Percentiles rank a stretch among this genome's conserved stretches.
Conservation (phyloP, 139 green algal species). For the Ostreobium quekettii region DNA sequence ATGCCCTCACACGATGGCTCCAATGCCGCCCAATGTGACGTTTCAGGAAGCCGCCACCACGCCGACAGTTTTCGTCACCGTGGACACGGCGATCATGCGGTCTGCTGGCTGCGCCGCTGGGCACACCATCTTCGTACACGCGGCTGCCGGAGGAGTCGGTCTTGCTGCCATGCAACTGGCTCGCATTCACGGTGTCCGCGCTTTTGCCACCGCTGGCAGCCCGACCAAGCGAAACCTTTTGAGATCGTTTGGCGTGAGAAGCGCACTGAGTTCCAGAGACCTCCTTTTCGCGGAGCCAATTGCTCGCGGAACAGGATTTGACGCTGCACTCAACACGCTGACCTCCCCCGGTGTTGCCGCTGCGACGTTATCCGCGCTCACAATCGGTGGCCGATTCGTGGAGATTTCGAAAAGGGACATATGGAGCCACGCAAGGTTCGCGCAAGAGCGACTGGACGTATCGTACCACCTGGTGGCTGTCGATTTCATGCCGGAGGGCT, state of each 20-base stretch:
- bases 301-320: slow-evolving; percentile 15
- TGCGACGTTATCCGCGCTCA: slow-evolving; percentile 47
- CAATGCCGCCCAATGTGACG: slow-evolving; percentile 48
- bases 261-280: slow-evolving; percentile 18
- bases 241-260: slow-evolving; percentile 16
- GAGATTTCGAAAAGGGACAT: slow-evolving; percentile 89
- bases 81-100: slow-evolving; percentile 44
- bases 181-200: background rate
- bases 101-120: slow-evolving; percentile 19
- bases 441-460: slow-evolving; percentile 70
- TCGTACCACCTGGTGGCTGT: slow-evolving; percentile 65
- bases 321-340: slow-evolving; percentile 69
- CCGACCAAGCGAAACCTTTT: slow-evolving; percentile 29
- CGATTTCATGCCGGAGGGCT: slow-evolving; percentile 68
- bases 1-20: slow-evolving; percentile 37
- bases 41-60: slow-evolving; percentile 62
- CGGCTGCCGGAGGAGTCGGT: slow-evolving; percentile 66
- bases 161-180: slow-evolving; percentile 47
- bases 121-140: slow-evolving; percentile 60
- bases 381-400: slow-evolving; percentile 47
- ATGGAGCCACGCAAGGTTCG: slow-evolving; percentile 42
- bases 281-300: background rate
- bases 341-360: slow-evolving; percentile 77
- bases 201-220: slow-evolving; percentile 33
- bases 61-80: slow-evolving; percentile 53